Evolutionary conservation across 225 moss, liverwort and hornwort genomes (phyloP).

Genomic region (Sphagnum tenellum): DNA sequence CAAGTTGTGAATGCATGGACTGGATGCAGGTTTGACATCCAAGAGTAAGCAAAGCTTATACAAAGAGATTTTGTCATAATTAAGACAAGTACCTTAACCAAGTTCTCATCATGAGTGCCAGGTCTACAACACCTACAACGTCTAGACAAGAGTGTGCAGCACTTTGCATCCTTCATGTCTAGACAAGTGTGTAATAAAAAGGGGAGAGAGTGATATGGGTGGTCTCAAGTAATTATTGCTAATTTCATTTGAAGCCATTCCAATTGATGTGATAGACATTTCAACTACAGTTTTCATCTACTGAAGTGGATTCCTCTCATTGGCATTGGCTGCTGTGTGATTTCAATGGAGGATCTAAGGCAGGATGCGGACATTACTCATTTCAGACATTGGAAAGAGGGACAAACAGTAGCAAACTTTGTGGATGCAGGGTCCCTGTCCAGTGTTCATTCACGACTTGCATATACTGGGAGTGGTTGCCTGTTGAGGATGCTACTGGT

Average conservation of each 20-base stretch:
- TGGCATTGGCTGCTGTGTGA: too few relatives aligned
- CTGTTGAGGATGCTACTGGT: constrained; percentile 90
- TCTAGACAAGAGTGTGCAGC: constrained; percentile 86
- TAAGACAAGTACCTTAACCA: constrained; percentile 44
- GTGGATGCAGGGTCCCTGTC: constrained; percentile 58
- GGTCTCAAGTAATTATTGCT: too few relatives aligned
- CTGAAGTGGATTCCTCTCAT: too few relatives aligned
- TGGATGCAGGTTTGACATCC: constrained; percentile 74
- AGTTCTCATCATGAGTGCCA: constrained; percentile 47
- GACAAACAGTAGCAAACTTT: constrained; percentile 78
- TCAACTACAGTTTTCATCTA: too few relatives aligned
- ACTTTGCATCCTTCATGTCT: constrained; percentile 90
- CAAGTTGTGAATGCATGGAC: constrained; percentile 1
- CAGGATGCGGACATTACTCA: constrained; percentile 1
- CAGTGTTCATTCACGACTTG: constrained; percentile 67
- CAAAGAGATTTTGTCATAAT: constrained; percentile 86
- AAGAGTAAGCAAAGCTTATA: constrained; percentile 62
- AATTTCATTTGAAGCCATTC: too few relatives aligned
- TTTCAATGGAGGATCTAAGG: constrained; percentile 5
- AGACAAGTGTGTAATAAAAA: constrained; percentile 52
- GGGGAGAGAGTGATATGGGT: not conserved
- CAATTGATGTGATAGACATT: too few relatives aligned
- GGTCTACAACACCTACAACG: constrained; percentile 62
- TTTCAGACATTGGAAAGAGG: constrained; percentile 92
- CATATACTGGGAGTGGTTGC: constrained; percentile 73